A percentile compares a stretch with the other conserved stretches of the same genome.
Evolutionary conservation across 192 early-diverging fungal species (phyloP).

Genomic region (Backusella parvicylindrica): DNA sequence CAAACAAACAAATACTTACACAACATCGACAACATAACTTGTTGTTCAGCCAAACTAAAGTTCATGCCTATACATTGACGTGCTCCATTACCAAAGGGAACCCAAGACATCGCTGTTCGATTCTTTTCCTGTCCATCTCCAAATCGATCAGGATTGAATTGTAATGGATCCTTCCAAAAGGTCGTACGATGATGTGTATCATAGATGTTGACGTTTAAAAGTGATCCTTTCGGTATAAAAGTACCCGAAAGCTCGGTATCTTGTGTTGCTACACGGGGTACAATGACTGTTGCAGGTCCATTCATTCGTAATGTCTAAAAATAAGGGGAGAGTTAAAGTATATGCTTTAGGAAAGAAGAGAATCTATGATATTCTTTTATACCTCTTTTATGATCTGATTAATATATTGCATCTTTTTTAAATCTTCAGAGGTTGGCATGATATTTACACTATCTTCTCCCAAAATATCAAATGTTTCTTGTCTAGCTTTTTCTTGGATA

Average conservation of each 20-base stretch:
- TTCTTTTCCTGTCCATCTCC: not conserved
- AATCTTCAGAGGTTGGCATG: slow-evolving; percentile 46
- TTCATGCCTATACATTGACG: slow-evolving; percentile 63
- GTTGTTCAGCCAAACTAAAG: slow-evolving; percentile 60
- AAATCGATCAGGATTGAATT: slow-evolving; percentile 52
- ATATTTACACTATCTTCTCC: slow-evolving; percentile 48
- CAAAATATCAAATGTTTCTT: slow-evolving; percentile 48
- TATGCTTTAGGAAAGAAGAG: not conserved
- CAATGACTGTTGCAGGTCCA: not conserved
- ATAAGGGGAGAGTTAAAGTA: not conserved
- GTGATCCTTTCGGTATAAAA: slow-evolving; percentile 26
- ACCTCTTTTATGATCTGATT: slow-evolving; percentile 51
- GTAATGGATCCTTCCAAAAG: slow-evolving; percentile 38
- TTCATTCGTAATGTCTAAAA: slow-evolving; percentile 18
- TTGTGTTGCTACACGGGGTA: slow-evolving; percentile 13
- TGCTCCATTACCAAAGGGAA: slow-evolving; percentile 59
- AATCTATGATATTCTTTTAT: not conserved
- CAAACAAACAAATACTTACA: slow-evolving; percentile 5
- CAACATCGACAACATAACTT: slow-evolving; percentile 50
- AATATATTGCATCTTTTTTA: slow-evolving; percentile 49
- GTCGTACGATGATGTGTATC: slow-evolving; percentile 7
- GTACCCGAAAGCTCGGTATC: slow-evolving; percentile 16
- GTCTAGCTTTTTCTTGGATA: slow-evolving; percentile 53
- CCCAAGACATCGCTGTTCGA: slow-evolving; percentile 22
- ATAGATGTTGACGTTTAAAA: slow-evolving; percentile 10